Evolutionary conservation across 345 rosid species (phyloP), one percentile per base, ranked within the genome.

Genomic region (Geranium brycei): DNA sequence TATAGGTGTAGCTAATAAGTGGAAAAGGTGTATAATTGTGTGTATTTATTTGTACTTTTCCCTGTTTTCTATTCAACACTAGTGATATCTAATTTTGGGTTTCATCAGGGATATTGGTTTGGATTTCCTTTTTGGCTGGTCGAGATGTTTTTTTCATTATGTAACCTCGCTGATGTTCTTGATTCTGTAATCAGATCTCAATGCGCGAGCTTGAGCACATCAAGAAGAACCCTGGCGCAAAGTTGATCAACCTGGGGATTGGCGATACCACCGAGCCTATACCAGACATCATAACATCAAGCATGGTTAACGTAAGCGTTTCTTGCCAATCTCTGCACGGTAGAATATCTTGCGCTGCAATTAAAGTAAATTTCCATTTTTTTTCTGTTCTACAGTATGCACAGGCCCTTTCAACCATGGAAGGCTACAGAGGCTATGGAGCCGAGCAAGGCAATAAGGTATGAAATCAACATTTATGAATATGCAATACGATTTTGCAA

Each of bases 261-360:
- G 97, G 99, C 62, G 99, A 93, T 73, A 93, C 99, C 32, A 90
- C 97, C 10, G 96, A 93, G 75, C 99, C 99, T 59, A 93, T 93
- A 75, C 99, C 99, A 4, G 91, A 86, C 62, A 91, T 88, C 35
- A 88, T 93, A 61, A 85, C 99, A 32, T 80, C 91, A 59, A 88
- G 95, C 31, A 85, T 93, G 73, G 79, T 87, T 67, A 81, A 90
- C 82, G 99, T 82, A 53, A 57, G 2, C 7, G 19, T 5, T 31
- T 30, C n/a, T 51, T 7, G 35, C 51, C 6, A 38, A 18, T 17
- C 19, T 59, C 19, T 31, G 19, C 2, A 0, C 3, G 41, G 7
- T 47, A 0, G 31, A 11, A 41, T 12, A 0, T 5, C 47, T 47
- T 47, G 53, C 0, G 53, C 3, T 19, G 15, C 53, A 47, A 8